phyloP scores from a whole-genome alignment of 1,139 yeast species.

The Blastobotrys proliferans region DNA sequence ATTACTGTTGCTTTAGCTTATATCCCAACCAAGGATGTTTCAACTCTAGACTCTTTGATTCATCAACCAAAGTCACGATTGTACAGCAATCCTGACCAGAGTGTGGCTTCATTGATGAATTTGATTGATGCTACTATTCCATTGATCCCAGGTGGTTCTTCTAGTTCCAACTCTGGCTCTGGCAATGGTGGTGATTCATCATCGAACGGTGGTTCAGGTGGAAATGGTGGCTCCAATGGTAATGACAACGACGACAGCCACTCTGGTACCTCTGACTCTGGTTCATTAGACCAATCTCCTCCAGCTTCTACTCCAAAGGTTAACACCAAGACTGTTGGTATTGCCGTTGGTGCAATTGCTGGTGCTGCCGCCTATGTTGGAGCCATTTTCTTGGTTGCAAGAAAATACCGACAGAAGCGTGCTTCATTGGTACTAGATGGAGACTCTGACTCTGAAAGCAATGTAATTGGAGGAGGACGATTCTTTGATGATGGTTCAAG shows the following conservation, averaged over 20 bases:
- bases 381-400: conserved; percentile 33
- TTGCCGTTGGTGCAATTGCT: conserved; percentile 38
- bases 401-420: conserved; percentile 30
- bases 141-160: conserved; percentile 26
- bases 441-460: conserved; percentile 9
- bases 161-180: conserved; percentile 17
- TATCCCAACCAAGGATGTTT: conserved; percentile 33
- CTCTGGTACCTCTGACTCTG: too few relatives aligned
- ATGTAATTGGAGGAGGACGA: conserved; percentile 8
- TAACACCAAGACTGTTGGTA: conserved; percentile 35
- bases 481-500: conserved; percentile 14
- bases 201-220: conserved; percentile 15
- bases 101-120: conserved; percentile 35
- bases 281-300: conserved; percentile 34
- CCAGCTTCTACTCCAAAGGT: conserved; percentile 27
- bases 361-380: conserved; percentile 38
- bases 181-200: conserved; percentile 18
- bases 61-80: conserved; percentile 33
- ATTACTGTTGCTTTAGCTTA: conserved; percentile 39
- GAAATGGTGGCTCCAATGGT: conserved; percentile 8
- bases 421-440: conserved; percentile 12
- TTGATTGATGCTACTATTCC: conserved; percentile 40
- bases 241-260: conserved; percentile 3
- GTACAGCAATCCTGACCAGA: conserved; percentile 33
- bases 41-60: conserved; percentile 29